These are phyloP conservation scores for Prunella vulgaris DNA, from an alignment of 257 asterid genomes.

Conservation along the genomic window DNA sequence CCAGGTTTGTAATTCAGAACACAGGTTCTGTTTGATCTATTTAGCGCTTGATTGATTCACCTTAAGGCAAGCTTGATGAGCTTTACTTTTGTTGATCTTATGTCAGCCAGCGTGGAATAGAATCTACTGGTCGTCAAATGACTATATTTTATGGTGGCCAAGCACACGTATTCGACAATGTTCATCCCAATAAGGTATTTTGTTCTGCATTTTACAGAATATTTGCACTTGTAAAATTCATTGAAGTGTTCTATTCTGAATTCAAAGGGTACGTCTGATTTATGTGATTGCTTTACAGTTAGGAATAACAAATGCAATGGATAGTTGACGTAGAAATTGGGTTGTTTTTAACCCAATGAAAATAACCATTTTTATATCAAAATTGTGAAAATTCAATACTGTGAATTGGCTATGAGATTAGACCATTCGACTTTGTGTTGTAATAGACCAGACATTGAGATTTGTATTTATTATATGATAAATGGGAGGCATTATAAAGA, in stretches of 20 bases:
- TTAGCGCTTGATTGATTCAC: background rate
- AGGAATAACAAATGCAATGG: background rate
- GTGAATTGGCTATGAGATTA: background rate
- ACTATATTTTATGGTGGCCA: constrained; percentile 94
- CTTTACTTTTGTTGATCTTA: constrained; percentile 16
- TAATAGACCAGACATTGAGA: background rate
- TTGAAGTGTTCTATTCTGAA: background rate
- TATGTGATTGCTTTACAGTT: constrained; percentile 8
- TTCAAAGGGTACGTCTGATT: background rate
- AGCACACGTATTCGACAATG: constrained; percentile 89
- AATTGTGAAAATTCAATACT: background rate
- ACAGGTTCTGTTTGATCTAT: background rate
- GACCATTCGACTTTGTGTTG: background rate
- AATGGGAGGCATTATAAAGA: background rate
- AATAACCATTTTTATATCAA: background rate
- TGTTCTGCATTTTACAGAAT: constrained; percentile 12
- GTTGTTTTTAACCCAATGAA: background rate
- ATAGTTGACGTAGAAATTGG: background rate
- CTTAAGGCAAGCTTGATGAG: constrained; percentile 10
- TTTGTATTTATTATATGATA: background rate
- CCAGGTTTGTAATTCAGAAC: constrained; percentile 41
- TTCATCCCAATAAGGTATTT: constrained; percentile 78
- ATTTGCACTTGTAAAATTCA: background rate
- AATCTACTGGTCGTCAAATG: constrained; percentile 66
- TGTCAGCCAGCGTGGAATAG: constrained; percentile 59